Evolutionary conservation across 108 stramenopile genomes (phyloP).

Genomic region (Seminavis robusta): DNA sequence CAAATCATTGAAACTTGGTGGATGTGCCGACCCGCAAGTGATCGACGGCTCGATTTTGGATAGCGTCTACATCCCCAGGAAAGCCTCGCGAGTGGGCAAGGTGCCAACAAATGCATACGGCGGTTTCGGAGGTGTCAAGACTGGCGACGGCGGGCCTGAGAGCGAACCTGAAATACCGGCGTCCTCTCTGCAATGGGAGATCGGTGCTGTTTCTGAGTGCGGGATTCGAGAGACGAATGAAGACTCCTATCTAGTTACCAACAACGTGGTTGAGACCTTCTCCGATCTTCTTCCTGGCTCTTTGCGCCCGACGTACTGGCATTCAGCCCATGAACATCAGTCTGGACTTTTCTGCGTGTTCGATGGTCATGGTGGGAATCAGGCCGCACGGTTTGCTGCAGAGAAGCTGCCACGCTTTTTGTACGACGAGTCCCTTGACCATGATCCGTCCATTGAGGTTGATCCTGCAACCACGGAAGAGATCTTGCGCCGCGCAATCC

Average conservation of each 20-base stretch:
- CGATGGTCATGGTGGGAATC: constrained; percentile 82
- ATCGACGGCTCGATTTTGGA: constrained; percentile 62
- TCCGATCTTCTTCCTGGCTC: neutral
- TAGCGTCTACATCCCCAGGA: constrained; percentile 43
- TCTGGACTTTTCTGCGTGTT: constrained; percentile 76
- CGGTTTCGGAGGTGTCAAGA: constrained; percentile 18
- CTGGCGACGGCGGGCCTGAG: neutral
- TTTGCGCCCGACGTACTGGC: neutral
- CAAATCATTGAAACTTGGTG: constrained; percentile 42
- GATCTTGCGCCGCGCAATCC: constrained; percentile 48
- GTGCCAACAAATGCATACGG: constrained; percentile 29
- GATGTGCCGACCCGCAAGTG: constrained; percentile 74
- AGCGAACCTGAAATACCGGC: too few species aligned
- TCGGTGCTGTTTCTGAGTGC: constrained; percentile 77
- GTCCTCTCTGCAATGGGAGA: constrained; percentile 49
- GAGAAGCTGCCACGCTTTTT: constrained; percentile 52
- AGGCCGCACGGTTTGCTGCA: constrained; percentile 69
- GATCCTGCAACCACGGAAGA: constrained; percentile 19
- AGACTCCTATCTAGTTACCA: constrained; percentile 63
- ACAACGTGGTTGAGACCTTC: constrained; percentile 30
- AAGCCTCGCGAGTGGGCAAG: constrained; percentile 43
- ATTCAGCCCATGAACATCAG: constrained; percentile 15
- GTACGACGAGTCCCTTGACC: constrained; percentile 32
- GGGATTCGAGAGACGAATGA: constrained; percentile 70
- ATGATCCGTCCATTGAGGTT: neutral